Evolutionary conservation across 2,329 filamentous ascomycete species (phyloP).

Genomic region (Cylindrodendrum hubeiense): DNA sequence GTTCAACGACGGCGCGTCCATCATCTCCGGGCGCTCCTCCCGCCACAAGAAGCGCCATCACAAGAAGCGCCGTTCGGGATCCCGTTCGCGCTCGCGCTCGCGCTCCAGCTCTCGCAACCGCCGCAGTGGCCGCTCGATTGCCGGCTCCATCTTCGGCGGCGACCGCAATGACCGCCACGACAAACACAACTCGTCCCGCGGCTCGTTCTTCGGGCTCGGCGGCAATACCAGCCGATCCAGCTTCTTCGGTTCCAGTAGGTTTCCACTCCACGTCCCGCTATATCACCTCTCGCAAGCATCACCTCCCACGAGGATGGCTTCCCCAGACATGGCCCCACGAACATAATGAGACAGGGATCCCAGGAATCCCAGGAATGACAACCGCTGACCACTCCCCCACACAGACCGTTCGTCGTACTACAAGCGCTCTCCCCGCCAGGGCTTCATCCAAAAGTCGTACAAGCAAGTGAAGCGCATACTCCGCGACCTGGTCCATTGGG

Average conservation of each 20-base stretch:
- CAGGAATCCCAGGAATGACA: not conserved
- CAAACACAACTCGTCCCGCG: conserved; percentile 56
- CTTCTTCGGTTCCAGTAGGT: conserved; percentile 60
- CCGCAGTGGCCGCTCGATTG: conserved; percentile 48
- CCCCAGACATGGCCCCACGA: not conserved
- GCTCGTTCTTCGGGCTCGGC: conserved; percentile 62
- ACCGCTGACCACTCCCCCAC: conserved; percentile 12
- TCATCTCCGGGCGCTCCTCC: conserved; percentile 46
- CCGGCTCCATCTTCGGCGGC: conserved; percentile 49
- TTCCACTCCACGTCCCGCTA: not conserved
- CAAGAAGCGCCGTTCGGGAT: conserved; percentile 52
- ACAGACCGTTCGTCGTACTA: conserved; percentile 74
- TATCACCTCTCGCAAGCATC: not conserved
- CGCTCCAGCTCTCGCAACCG: conserved; percentile 51
- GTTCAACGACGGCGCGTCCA: conserved; percentile 48
- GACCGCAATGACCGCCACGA: conserved; percentile 48
- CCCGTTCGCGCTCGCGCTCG: conserved; percentile 55
- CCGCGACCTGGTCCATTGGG: conserved; percentile 84
- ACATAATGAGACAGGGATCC: conserved; percentile 3
- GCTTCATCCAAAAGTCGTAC: conserved; percentile 80
- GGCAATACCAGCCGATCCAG: conserved; percentile 58
- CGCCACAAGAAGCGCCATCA: conserved; percentile 45
- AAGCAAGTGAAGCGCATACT: conserved; percentile 83
- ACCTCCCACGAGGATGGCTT: conserved; percentile 1
- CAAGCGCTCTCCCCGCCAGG: conserved; percentile 83